Percentiles rank a stretch among this genome's conserved stretches.
Conservation (phyloP, 2,329 filamentous ascomycete genomes). For the Fusarium scirpi region DNA sequence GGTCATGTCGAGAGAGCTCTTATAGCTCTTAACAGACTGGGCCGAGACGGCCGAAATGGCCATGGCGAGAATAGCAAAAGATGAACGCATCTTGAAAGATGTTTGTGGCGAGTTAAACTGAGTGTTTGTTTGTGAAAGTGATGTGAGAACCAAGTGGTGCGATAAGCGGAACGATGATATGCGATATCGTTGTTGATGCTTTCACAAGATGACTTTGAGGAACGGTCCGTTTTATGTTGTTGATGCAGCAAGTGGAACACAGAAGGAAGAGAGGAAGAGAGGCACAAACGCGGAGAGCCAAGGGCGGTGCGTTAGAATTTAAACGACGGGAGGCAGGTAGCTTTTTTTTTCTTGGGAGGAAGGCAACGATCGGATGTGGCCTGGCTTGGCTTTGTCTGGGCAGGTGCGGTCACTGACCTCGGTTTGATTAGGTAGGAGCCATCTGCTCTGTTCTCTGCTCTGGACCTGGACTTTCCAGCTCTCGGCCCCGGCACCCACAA, state of each 20-base stretch:
- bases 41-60: conserved; percentile 59
- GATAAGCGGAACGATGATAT: conserved; percentile 43
- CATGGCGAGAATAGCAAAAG: conserved; percentile 57
- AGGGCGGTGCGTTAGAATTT: conserved; percentile 44
- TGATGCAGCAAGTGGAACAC: conserved; percentile 16
- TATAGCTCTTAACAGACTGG: conserved; percentile 57
- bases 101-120: conserved; percentile 9
- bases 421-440: conserved; percentile 44
- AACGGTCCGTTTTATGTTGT: conserved; percentile 30
- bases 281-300: conserved; percentile 1
- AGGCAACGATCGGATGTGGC: conserved; percentile 42
- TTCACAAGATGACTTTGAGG: conserved; percentile 11
- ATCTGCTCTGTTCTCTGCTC: conserved; percentile 1
- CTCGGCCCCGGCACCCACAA: conserved; percentile 42
- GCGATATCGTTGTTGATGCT: conserved; percentile 28
- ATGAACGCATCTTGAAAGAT: conserved; percentile 56
- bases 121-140: conserved; percentile 22
- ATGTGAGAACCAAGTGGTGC: conserved; percentile 17
- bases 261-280: conserved; percentile 23
- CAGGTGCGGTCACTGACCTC: conserved; percentile 42
- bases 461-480: neutral
- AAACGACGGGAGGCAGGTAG: conserved; percentile 28
- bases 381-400: conserved; percentile 42
- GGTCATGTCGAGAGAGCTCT: conserved; percentile 55
- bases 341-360: conserved; percentile 22